Evolutionary conservation across 345 rosid genomes (phyloP).

Genomic region (Reutealis trisperma): DNA sequence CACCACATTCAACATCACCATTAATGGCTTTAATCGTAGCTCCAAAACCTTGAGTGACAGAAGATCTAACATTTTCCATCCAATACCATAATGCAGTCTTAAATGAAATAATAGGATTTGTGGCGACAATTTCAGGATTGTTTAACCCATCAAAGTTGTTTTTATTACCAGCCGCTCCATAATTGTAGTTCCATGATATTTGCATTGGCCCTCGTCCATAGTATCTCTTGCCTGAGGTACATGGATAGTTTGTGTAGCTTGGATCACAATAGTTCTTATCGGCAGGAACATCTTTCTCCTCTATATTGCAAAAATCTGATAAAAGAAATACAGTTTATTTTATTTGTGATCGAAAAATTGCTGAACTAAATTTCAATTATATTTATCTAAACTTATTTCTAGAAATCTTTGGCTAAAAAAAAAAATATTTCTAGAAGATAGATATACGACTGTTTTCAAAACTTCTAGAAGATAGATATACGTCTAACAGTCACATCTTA

Average conservation of each 20-base stretch:
- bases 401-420: too few relatives aligned
- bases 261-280: conserved; percentile 31
- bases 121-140: conserved; percentile 10
- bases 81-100: not conserved
- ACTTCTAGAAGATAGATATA: too few relatives aligned
- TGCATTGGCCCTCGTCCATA: conserved; percentile 19
- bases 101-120: not conserved
- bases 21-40: conserved; percentile 2
- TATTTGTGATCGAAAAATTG: too few relatives aligned
- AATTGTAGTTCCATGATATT: conserved; percentile 20
- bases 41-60: not conserved
- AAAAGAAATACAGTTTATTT: not conserved
- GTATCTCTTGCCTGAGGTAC: conserved; percentile 7
- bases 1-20: not conserved
- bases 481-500: too few relatives aligned
- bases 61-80: not conserved
- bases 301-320: conserved; percentile 40
- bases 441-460: too few relatives aligned
- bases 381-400: too few relatives aligned
- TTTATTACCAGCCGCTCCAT: conserved; percentile 10
- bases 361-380: too few relatives aligned
- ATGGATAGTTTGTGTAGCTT: conserved; percentile 2
- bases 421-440: too few relatives aligned
- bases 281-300: conserved; percentile 27
- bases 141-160: conserved; percentile 17